Evolutionary conservation across 2,329 filamentous ascomycete species (phyloP).

Genomic region (Monosporascus sp.): DNA sequence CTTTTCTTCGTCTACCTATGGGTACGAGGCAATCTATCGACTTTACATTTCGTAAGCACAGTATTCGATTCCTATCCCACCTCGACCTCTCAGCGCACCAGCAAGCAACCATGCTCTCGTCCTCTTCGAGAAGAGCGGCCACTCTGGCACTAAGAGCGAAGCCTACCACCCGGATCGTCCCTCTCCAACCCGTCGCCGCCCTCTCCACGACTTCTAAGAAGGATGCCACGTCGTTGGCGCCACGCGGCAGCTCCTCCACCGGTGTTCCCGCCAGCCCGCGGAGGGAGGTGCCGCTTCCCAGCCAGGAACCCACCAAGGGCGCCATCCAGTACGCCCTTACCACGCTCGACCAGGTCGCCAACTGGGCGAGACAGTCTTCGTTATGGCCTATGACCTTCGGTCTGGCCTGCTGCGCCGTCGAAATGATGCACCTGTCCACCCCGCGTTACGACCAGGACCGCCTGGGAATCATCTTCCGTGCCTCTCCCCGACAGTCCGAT

Average conservation of each 20-base stretch:
- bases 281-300: slow-evolving; percentile 70
- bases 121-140: background rate
- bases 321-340: slow-evolving; percentile 83
- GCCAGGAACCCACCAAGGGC: slow-evolving; percentile 74
- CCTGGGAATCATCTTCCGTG: slow-evolving; percentile 84
- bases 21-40: no score
- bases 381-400: slow-evolving; percentile 88
- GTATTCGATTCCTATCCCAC: no score
- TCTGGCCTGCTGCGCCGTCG: slow-evolving; percentile 81
- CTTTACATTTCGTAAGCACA: no score
- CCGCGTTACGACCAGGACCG: slow-evolving; percentile 87
- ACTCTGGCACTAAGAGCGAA: background rate
- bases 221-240: slow-evolving; percentile 51
- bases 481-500: slow-evolving; percentile 80
- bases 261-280: slow-evolving; percentile 50
- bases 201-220: slow-evolving; percentile 62
- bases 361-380: slow-evolving; percentile 80
- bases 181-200: slow-evolving; percentile 57
- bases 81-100: no score
- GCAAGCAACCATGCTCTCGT: background rate
- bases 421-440: slow-evolving; percentile 90
- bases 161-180: slow-evolving; percentile 36
- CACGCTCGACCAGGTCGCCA: slow-evolving; percentile 71
- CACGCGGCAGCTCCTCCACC: slow-evolving; percentile 37
- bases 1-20: no score